Conservation (phyloP, 352 stramenopile species). For the Pythium dissotocum region DNA sequence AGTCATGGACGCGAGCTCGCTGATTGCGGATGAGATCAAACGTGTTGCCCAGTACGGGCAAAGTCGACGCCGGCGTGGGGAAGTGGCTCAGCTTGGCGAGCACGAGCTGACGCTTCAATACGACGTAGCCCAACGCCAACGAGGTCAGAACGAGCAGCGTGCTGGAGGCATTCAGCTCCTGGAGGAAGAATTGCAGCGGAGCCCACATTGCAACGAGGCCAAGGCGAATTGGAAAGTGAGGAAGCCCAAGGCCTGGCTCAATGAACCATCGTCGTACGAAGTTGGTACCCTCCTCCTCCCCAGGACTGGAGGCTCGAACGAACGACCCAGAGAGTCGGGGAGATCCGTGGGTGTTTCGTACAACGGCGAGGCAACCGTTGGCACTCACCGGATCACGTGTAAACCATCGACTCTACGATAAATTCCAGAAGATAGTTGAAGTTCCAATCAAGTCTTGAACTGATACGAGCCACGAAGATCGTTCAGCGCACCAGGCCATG, state of each 20-base stretch:
- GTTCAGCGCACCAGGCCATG: too few species aligned
- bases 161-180: not conserved
- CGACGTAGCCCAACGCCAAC: constrained; percentile 14
- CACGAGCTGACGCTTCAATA: constrained; percentile 1
- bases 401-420: not conserved
- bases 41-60: constrained; percentile 58
- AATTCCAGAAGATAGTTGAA: not conserved
- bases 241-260: not conserved
- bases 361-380: not conserved
- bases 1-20: constrained; percentile 55
- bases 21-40: constrained; percentile 49
- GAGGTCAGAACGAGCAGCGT: constrained; percentile 8
- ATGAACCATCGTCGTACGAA: too few species aligned
- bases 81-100: constrained; percentile 23
- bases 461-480: too few species aligned
- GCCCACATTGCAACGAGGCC: constrained; percentile 11
- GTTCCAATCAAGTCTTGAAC: too few species aligned
- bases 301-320: not conserved
- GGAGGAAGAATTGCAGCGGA: not conserved
- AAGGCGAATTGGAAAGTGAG: not conserved
- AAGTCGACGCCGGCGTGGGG: constrained; percentile 37
- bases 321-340: not conserved
- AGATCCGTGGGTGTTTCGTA: not conserved
- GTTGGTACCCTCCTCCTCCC: too few species aligned
- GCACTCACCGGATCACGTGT: not conserved